Evolutionary conservation across 2,329 filamentous ascomycete species (phyloP), one percentile per base, ranked within the genome.

Genomic region (Pseudogymnoascus sp.): DNA sequence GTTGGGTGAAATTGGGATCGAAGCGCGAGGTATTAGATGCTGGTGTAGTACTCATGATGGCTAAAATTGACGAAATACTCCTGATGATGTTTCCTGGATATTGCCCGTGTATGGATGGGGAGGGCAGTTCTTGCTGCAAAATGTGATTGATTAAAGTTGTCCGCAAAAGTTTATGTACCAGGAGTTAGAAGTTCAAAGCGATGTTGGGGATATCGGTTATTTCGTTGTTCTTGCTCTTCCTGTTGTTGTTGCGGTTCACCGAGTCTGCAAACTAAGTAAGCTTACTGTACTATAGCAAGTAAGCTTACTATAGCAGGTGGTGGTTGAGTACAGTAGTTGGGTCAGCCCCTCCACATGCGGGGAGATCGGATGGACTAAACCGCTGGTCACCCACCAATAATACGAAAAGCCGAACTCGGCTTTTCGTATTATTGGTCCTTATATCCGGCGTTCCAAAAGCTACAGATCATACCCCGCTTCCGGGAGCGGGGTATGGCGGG

Each of bases 1-100:
- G 77, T 67, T 82, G 74, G 45, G 85, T 88, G 78, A 87, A 87
- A 75, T 73, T 72, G 59, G 79, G 78, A 66, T 80, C 76, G 69
- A 79, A 75, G 52, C 68, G 61, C 45, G 39, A 30, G 23, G 16
- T 52, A 25, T 62, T 55, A 39, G 36, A 39, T 19, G 36, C 36
- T 9, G 36, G 36, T 39, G 16, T 41, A 3, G 60, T 55, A 55
- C 22, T 55, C 30, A 19, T 25, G 23, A 41, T 41, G n/a, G n/a
- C n/a, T n/a, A n/a, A n/a, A 41, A 19, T 16, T 19, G 16, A 11
- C 8, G n/a, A 19, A 41, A 8, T 2, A 16, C n/a, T 39, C n/a
- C n/a, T 41, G 8, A 11, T 41, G 3, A 41, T 19, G 16, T 41
- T 41, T 39, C n/a, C 36, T 39, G 9, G 38, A 41, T 41, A 39